A percentile compares a stretch with the other conserved stretches of the same genome.
Conservation (phyloP, 768 basidiomycete genomes). For the Mycena vitilis region DNA sequence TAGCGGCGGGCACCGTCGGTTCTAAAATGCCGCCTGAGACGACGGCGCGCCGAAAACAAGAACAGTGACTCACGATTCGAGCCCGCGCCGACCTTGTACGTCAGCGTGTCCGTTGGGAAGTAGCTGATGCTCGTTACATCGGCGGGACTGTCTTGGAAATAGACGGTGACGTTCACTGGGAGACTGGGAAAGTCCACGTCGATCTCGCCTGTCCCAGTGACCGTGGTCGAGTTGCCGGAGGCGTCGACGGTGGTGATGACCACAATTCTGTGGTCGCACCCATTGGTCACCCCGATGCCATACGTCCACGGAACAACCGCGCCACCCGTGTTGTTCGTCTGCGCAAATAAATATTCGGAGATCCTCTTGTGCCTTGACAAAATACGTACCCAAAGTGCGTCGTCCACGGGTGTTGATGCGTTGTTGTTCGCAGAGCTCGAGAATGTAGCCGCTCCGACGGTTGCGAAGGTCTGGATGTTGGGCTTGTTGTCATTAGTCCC, state of each 20-base stretch:
- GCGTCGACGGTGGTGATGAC: conserved; percentile 5
- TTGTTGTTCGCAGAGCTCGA: background rate
- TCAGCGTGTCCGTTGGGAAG: background rate
- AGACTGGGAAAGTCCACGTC: background rate
- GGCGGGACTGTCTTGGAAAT: conserved; percentile 5
- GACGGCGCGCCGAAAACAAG: background rate
- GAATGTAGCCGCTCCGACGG: background rate
- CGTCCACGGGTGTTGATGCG: background rate
- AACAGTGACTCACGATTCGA: background rate
- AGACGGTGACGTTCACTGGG: conserved; percentile 1
- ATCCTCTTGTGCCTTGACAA: background rate
- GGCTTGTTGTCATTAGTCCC: background rate
- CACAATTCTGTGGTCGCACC: background rate
- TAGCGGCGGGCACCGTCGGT: conserved; percentile 5
- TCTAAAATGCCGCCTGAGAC: background rate
- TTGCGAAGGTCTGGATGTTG: background rate
- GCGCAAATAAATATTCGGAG: background rate
- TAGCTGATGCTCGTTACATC: conserved; percentile 6
- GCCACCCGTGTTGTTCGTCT: background rate
- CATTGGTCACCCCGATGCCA: background rate
- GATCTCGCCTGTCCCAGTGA: background rate
- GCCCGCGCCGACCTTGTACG: conserved; percentile 8
- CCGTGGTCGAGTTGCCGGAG: background rate
- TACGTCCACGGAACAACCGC: background rate
- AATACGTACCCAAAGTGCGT: background rate